Percentiles rank a stretch among this genome's conserved stretches.
Evolutionary conservation across 2,329 filamentous ascomycete species (phyloP).

Genomic region (Calonectria hongkongensis): DNA sequence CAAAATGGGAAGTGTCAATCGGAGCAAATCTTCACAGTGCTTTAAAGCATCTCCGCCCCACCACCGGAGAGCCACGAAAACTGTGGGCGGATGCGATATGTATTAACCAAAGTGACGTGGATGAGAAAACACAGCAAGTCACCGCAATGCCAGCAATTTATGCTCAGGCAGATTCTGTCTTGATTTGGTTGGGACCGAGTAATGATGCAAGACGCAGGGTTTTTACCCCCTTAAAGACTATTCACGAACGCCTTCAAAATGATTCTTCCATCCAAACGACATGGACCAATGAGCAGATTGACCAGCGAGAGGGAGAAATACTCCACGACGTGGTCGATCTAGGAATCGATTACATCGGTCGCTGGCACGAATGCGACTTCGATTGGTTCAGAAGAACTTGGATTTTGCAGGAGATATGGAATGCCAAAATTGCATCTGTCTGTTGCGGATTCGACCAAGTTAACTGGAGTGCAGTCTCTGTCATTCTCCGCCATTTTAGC

Average conservation of each 20-base stretch:
- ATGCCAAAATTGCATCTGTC: conserved; percentile 3
- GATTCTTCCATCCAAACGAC: not conserved
- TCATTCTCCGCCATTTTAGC: conserved; percentile 4
- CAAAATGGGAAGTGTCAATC: not conserved
- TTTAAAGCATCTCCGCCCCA: not conserved
- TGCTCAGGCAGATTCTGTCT: not conserved
- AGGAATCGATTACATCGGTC: not conserved
- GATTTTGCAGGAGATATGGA: conserved; percentile 18
- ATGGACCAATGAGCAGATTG: not conserved
- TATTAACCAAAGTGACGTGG: conserved; percentile 5
- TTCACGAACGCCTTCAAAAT: conserved; percentile 1
- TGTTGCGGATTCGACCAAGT: conserved; percentile 3
- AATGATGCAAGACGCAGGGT: not conserved
- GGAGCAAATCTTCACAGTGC: conserved; percentile 6
- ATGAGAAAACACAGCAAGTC: conserved; percentile 6
- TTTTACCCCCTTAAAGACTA: not conserved
- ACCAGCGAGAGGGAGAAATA: not conserved
- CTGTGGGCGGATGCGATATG: conserved; percentile 19
- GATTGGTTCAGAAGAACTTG: conserved; percentile 10
- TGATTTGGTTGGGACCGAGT: not conserved
- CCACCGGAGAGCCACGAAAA: not conserved
- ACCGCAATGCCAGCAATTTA: not conserved
- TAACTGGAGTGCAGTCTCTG: conserved; percentile 8
- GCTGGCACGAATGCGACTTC: conserved; percentile 3
- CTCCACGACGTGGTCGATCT: not conserved